phyloP scores from a whole-genome alignment of 805 yeast genomes.

The Cephaloascus albidus region DNA sequence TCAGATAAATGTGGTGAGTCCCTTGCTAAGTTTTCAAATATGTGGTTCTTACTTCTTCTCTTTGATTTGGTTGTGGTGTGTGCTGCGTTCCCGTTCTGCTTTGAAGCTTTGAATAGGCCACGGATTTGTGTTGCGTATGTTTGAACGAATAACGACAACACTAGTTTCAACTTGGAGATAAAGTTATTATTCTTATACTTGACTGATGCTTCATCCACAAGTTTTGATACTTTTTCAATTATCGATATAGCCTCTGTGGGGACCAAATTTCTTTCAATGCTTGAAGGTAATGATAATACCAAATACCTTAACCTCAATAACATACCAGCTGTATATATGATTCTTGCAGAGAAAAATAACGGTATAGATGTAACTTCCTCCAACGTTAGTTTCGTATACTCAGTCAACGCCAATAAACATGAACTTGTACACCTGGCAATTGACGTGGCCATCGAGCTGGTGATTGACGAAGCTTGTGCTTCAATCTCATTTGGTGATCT shows the following conservation, averaged over 20 bases:
- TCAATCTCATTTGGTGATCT: slow-evolving; percentile 6
- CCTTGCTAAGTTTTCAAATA: slow-evolving; percentile 6
- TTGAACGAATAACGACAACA: slow-evolving; percentile 49
- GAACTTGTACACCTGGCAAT: slow-evolving; percentile 43
- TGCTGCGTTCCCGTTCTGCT: slow-evolving; percentile 7
- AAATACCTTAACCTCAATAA: slow-evolving; percentile 46
- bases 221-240: slow-evolving; percentile 17
- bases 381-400: slow-evolving; percentile 32
- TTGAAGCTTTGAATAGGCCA: slow-evolving; percentile 14
- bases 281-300: slow-evolving; percentile 41
- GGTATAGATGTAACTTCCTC: slow-evolving; percentile 50
- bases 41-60: background rate
- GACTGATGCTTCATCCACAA: slow-evolving; percentile 18
- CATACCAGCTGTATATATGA: slow-evolving; percentile 60
- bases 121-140: slow-evolving; percentile 50
- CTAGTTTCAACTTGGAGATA: slow-evolving; percentile 43
- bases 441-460: slow-evolving; percentile 24
- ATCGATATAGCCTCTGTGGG: slow-evolving; percentile 34
- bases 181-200: slow-evolving; percentile 28
- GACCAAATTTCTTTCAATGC: slow-evolving; percentile 31
- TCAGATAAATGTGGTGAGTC: background rate
- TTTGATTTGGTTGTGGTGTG: background rate
- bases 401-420: slow-evolving; percentile 41
- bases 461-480: slow-evolving; percentile 3
- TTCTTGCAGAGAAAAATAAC: slow-evolving; percentile 42